A percentile compares a stretch with the other conserved stretches of the same genome.
phyloP scores from a whole-genome alignment of 768 basidiomycete genomes.

The Sarcodon aspratus region DNA sequence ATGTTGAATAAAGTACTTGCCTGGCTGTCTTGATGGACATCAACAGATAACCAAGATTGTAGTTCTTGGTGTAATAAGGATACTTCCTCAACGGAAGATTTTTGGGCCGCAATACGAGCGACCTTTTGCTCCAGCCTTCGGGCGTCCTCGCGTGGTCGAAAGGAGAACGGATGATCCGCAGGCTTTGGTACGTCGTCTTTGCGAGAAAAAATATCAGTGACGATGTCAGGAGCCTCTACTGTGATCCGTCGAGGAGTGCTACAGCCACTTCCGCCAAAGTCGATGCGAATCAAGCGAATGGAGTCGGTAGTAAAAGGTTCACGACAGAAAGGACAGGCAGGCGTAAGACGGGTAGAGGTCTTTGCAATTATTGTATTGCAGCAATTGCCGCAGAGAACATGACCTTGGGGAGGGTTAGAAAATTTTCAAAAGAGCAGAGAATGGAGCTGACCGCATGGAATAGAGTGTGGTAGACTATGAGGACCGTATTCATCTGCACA shows the following conservation, averaged over 20 bases:
- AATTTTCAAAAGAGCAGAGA: constrained; percentile 9
- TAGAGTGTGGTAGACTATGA: constrained; percentile 65
- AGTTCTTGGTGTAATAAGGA: constrained; percentile 68
- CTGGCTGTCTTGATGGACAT: constrained; percentile 49
- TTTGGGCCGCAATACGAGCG: constrained; percentile 68
- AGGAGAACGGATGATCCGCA: constrained; percentile 5
- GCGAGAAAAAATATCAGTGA: constrained; percentile 18
- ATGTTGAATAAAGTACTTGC: constrained; percentile 29
- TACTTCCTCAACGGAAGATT: constrained; percentile 83
- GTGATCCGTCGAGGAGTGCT: constrained; percentile 48
- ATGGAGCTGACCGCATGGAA: constrained; percentile 61
- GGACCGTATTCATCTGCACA: constrained; percentile 80
- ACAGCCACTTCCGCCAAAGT: constrained; percentile 58
- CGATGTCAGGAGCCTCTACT: constrained; percentile 33
- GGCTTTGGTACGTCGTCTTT: constrained; percentile 15
- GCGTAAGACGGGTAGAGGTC: constrained; percentile 55
- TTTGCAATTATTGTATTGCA: constrained; percentile 77
- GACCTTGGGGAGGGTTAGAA: constrained; percentile 35
- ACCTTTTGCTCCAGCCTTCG: constrained; percentile 70
- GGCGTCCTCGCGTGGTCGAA: constrained; percentile 35
- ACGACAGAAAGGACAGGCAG: constrained; percentile 79
- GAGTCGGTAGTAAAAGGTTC: constrained; percentile 56
- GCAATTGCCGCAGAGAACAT: constrained; percentile 70
- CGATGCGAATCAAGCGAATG: constrained; percentile 70
- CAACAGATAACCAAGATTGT: constrained; percentile 59